Percentiles rank a stretch among this genome's conserved stretches.
These are phyloP conservation scores for Boletus rubropictus DNA, from an alignment of 768 basidiomycete genomes.

Conservation along the genomic window DNA sequence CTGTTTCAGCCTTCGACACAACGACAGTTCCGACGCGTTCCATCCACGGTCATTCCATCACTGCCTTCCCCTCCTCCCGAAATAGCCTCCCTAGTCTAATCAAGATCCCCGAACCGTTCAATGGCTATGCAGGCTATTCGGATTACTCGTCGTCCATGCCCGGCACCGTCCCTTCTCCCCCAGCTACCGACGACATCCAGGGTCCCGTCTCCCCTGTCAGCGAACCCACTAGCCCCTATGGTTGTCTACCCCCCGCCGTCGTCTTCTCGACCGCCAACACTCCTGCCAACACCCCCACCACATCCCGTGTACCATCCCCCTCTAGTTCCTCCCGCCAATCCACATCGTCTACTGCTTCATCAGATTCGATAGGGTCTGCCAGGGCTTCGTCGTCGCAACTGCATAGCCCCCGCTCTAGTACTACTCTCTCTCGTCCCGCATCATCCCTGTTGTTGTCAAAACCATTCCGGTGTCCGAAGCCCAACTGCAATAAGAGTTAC, in stretches of 20 bases:
- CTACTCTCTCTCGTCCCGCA: conserved; percentile 45
- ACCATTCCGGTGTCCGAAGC: conserved; percentile 90
- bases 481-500: conserved; percentile 93
- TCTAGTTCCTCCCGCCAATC: conserved; percentile 20
- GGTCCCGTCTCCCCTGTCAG: conserved; percentile 25
- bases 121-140: conserved; percentile 60
- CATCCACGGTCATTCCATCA: conserved; percentile 34
- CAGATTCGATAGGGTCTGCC: conserved; percentile 21
- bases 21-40: conserved; percentile 46
- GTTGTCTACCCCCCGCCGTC: conserved; percentile 62
- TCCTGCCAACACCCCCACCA: conserved; percentile 43
- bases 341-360: conserved; percentile 5
- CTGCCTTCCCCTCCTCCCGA: conserved; percentile 29
- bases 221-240: conserved; percentile 31
- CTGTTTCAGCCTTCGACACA: conserved; percentile 48
- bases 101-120: conserved; percentile 52
- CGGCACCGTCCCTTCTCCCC: conserved; percentile 40
- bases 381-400: conserved; percentile 26
- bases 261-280: conserved; percentile 48
- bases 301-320: conserved; percentile 38
- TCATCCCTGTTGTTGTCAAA: conserved; percentile 69
- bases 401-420: conserved; percentile 33
- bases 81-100: conserved; percentile 26
- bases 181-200: conserved; percentile 28
- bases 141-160: conserved; percentile 64